These are phyloP conservation scores for Capsicum rhomboideum DNA, from an alignment of 257 asterid genomes.

Conservation along the genomic window DNA sequence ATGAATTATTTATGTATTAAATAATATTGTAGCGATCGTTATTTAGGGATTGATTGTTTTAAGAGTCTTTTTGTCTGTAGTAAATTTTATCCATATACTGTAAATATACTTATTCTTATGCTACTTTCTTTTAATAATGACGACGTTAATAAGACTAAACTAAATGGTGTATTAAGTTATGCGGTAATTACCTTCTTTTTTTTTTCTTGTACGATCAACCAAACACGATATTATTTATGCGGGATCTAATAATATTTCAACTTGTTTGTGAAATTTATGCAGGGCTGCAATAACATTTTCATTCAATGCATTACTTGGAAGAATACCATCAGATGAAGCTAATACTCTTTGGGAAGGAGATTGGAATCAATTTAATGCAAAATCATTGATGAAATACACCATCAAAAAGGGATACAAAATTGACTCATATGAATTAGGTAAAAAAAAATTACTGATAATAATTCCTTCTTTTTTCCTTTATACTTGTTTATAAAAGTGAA, in stretches of 20 bases:
- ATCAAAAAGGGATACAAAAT: constrained; percentile 58
- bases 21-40: too few relatives aligned
- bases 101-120: too few relatives aligned
- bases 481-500: neutral
- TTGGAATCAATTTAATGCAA: constrained; percentile 56
- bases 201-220: neutral
- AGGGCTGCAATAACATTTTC: constrained; percentile 63
- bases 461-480: neutral
- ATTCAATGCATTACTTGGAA: constrained; percentile 67
- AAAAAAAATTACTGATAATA: too few relatives aligned
- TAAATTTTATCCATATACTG: too few relatives aligned
- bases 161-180: too few relatives aligned
- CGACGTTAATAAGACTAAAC: too few relatives aligned
- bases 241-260: neutral
- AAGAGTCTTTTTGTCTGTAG: too few relatives aligned
- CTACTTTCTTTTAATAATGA: too few relatives aligned
- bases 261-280: neutral
- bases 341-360: constrained; percentile 45
- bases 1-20: too few relatives aligned
- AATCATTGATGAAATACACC: constrained; percentile 55
- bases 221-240: neutral
- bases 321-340: constrained; percentile 12
- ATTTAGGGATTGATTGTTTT: too few relatives aligned
- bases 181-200: too few relatives aligned
- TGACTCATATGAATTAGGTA: constrained; percentile 80